Evolutionary conservation across 768 basidiomycete genomes (phyloP).

Genomic region (Austroboletus festivus): DNA sequence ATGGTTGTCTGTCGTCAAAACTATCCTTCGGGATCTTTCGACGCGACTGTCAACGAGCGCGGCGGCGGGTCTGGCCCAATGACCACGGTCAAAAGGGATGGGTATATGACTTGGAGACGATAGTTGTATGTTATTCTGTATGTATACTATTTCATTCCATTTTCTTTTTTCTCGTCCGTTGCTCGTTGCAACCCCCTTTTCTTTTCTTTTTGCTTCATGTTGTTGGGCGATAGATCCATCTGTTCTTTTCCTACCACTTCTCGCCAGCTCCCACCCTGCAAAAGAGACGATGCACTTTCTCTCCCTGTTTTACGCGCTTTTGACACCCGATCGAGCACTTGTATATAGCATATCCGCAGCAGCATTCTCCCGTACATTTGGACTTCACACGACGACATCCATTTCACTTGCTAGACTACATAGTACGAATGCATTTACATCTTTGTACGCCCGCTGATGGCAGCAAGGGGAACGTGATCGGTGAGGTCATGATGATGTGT

Average conservation of each 20-base stretch:
- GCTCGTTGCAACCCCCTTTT: background rate
- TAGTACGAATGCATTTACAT: no score
- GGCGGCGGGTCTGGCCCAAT: slow-evolving; percentile 4
- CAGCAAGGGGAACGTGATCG: no score
- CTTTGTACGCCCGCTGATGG: no score
- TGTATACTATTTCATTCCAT: slow-evolving; percentile 25
- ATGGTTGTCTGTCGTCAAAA: slow-evolving; percentile 66
- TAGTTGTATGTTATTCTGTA: slow-evolving; percentile 34
- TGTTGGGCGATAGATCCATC: background rate
- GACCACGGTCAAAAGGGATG: slow-evolving; percentile 7
- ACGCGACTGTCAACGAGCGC: slow-evolving; percentile 8
- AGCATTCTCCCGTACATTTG: no score
- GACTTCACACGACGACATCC: no score
- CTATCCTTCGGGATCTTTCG: slow-evolving; percentile 56
- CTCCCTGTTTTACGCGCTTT: no score
- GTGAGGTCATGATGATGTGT: no score
- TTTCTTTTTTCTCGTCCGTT: background rate
- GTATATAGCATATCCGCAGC: no score
- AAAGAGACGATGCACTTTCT: no score
- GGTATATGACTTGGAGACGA: background rate
- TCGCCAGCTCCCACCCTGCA: no score
- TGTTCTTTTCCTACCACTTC: background rate
- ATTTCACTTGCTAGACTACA: no score
- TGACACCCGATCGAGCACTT: no score
- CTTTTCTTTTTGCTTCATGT: background rate